Evolutionary conservation across 495 filamentous ascomycete genomes (phyloP).

Genomic region (Chaetomidium leptoderma): DNA sequence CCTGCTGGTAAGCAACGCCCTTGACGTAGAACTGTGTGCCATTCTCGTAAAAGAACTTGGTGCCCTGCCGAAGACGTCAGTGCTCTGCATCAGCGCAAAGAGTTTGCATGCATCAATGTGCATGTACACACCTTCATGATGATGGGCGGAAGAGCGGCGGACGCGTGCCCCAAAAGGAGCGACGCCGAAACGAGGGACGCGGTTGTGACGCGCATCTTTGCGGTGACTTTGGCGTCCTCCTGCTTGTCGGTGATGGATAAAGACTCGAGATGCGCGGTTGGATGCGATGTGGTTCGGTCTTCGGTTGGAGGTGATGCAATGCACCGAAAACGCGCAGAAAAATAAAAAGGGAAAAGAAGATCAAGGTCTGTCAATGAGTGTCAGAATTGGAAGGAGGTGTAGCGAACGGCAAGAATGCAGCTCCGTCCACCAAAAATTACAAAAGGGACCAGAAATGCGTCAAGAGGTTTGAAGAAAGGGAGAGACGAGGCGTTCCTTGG

Average conservation of each 20-base stretch:
- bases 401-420: constrained; percentile 17
- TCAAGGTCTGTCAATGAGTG: constrained; percentile 35
- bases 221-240: constrained; percentile 1
- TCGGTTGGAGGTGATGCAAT: background rate
- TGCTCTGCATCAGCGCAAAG: background rate
- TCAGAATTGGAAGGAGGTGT: constrained; percentile 26
- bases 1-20: constrained; percentile 83
- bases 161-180: constrained; percentile 48
- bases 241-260: background rate
- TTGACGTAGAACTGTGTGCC: constrained; percentile 80
- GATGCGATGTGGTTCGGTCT: constrained; percentile 1
- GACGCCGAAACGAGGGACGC: constrained; percentile 41
- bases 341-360: constrained; percentile 23
- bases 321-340: constrained; percentile 2
- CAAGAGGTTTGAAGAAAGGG: background rate
- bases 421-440: constrained; percentile 14
- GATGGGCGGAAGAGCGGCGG: constrained; percentile 62
- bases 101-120: no score
- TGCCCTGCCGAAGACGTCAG: constrained; percentile 32
- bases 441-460: constrained; percentile 10
- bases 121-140: constrained; percentile 70
- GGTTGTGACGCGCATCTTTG: constrained; percentile 41
- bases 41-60: constrained; percentile 63
- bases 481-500: background rate
- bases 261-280: constrained; percentile 5